Percentiles rank a stretch among this genome's conserved stretches.
These are phyloP conservation scores for Halteria grandinella DNA, from an alignment of 73 alveolate genomes.

Conservation along the genomic window DNA sequence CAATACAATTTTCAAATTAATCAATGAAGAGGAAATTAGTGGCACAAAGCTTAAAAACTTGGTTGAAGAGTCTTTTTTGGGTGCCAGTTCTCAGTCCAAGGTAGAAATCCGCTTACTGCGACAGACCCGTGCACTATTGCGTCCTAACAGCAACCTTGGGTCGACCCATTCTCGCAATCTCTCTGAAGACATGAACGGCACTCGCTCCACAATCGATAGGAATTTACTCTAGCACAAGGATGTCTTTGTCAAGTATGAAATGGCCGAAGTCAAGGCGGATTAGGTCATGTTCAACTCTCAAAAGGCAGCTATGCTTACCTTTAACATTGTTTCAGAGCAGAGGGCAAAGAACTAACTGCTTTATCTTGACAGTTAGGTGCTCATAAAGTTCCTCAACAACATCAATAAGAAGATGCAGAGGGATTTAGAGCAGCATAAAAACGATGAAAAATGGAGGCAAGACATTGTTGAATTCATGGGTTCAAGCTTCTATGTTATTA, in stretches of 20 bases:
- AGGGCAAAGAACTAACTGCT: slow-evolving; percentile 35
- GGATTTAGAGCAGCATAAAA: not conserved
- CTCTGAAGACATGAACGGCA: not conserved
- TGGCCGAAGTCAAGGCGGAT: not conserved
- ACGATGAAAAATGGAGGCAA: no score
- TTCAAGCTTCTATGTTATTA: slow-evolving; percentile 14
- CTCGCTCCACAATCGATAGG: not conserved
- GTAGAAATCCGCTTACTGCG: no score
- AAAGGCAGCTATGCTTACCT: slow-evolving; percentile 22
- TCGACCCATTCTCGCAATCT: no score
- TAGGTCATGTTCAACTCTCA: not conserved
- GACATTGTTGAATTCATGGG: slow-evolving; percentile 33
- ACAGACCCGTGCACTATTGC: no score
- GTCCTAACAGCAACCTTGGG: no score
- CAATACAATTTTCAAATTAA: slow-evolving; percentile 1
- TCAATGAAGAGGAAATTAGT: slow-evolving; percentile 21
- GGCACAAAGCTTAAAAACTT: not conserved
- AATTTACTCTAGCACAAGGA: not conserved
- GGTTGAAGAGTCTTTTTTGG: not conserved
- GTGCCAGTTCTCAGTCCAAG: no score
- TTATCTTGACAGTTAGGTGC: slow-evolving; percentile 9
- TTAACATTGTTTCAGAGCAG: slow-evolving; percentile 29
- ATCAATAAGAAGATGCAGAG: slow-evolving; percentile 15
- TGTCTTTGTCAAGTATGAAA: slow-evolving; percentile 8
- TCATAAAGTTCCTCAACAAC: not conserved